Conservation (phyloP, 257 asterid species). For the Plantago ovata region DNA sequence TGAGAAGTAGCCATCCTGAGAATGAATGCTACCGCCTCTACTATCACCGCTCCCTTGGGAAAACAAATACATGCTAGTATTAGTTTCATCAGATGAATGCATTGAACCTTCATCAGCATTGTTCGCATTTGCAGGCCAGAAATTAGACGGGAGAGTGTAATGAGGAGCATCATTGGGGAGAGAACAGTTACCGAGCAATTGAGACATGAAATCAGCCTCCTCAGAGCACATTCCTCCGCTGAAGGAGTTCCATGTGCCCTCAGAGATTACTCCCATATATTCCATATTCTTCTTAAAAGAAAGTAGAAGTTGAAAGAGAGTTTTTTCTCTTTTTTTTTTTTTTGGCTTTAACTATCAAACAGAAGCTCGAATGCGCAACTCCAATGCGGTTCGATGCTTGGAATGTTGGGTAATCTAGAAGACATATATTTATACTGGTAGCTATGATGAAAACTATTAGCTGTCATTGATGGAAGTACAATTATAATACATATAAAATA, state of each 20-base stretch:
- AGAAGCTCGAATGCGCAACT: conserved; percentile 21
- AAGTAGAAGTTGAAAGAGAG: neutral
- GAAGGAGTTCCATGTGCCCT: conserved; percentile 51
- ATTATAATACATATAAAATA: neutral
- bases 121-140: conserved; percentile 29
- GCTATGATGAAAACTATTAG: conserved; percentile 1
- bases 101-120: conserved; percentile 15
- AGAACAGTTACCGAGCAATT: conserved; percentile 42
- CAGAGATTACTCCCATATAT: conserved; percentile 29
- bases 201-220: conserved; percentile 61
- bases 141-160: conserved; percentile 17
- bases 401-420: conserved; percentile 15
- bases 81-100: conserved; percentile 24
- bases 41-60: conserved; percentile 26
- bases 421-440: conserved; percentile 34
- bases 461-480: conserved; percentile 1
- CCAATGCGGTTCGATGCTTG: conserved; percentile 21
- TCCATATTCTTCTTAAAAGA: conserved; percentile 36
- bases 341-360: conserved; percentile 2
- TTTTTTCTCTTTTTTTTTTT: neutral
- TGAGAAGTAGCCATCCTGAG: conserved; percentile 20
- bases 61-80: conserved; percentile 24
- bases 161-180: conserved; percentile 33
- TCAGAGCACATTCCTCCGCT: conserved; percentile 41
- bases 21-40: conserved; percentile 18